Evolutionary conservation across 2,329 filamentous ascomycete species (phyloP), one percentile per base, ranked within the genome.

Genomic region (Aspergillus persii): DNA sequence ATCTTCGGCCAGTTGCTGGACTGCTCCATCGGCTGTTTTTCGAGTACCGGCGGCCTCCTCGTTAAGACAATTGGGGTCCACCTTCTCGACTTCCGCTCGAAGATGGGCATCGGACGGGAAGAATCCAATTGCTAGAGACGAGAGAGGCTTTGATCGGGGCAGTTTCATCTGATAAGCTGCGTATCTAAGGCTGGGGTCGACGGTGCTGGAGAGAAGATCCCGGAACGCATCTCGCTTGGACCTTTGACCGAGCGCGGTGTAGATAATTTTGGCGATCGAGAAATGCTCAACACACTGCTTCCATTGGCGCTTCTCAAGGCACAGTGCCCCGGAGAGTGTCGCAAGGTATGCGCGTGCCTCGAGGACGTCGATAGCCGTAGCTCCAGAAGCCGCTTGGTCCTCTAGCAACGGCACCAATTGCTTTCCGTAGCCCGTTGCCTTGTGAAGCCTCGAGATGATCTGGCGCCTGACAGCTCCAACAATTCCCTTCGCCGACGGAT

Each of bases 161-260:
- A 96, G 85, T 73, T 94, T 90, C 72, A 92, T 84, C 75, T 96
- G 92, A 74, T 98, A 98, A 18, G 95, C 92, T 39, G 93, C 93
- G 74, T 96, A 98, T 63, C 94, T 89, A 69, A 99, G 91, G 62
- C 92, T 96, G 2, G 93, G 93, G 72, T 99, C 95, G 62, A 96
- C 88, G 4, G 90, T 96, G 68, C 90, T 88, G 51, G 89, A 86
- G 58, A 99, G 80, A 27, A 97, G 83, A 61, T 98, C 94, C 71
- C 90, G 92, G 81, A 91, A 95, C 39, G 90, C 80, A 59, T 96
- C 94, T 61, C 86, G 88, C 71, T 87, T 89, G 62, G 78, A 85
- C 52, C 70, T 68, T 62, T 84, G 80, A 30, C 87, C 82, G 48
- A 99, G 80, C 0, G 90, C 87, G 61, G 84, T 88, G 79, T 98